Evolutionary conservation across 139 green algal species (phyloP).

Genomic region (Asterochloris sp.): DNA sequence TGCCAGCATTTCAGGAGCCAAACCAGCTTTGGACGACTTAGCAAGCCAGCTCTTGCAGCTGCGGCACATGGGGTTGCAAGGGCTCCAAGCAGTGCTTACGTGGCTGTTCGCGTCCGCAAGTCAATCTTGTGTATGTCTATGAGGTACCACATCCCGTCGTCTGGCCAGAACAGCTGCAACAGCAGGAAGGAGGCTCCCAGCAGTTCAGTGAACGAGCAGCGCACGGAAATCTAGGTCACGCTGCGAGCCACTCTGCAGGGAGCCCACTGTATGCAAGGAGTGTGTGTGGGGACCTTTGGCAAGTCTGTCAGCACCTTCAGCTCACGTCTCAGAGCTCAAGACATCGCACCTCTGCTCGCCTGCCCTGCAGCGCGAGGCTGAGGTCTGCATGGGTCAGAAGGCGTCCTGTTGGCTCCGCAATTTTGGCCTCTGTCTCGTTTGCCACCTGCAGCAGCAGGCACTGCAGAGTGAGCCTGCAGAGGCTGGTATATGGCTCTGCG

Average conservation of each 20-base stretch:
- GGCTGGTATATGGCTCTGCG: no score
- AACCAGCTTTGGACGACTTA: neutral
- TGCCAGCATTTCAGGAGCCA: neutral
- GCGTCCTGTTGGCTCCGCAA: conserved; percentile 40
- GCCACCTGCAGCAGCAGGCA: neutral
- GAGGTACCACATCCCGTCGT: conserved; percentile 85
- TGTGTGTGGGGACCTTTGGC: neutral
- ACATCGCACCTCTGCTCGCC: conserved; percentile 63
- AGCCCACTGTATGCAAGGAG: neutral
- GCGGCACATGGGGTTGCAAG: neutral
- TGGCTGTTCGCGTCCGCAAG: conserved; percentile 56
- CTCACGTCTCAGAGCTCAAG: neutral
- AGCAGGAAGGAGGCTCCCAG: neutral
- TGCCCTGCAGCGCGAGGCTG: conserved; percentile 48
- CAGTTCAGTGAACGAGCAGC: no score
- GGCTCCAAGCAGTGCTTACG: conserved; percentile 44
- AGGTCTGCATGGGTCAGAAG: conserved; percentile 51
- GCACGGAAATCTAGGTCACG: no score
- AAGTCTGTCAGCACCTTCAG: neutral
- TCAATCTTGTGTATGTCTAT: conserved; percentile 75
- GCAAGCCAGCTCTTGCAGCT: neutral
- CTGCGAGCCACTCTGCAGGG: neutral
- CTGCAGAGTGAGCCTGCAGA: neutral
- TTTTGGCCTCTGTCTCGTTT: neutral
- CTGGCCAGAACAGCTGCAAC: conserved; percentile 84